Base-by-base conservation (phyloP, 805 yeast genomes). In the Saccharomycopsis sp. region DNA sequence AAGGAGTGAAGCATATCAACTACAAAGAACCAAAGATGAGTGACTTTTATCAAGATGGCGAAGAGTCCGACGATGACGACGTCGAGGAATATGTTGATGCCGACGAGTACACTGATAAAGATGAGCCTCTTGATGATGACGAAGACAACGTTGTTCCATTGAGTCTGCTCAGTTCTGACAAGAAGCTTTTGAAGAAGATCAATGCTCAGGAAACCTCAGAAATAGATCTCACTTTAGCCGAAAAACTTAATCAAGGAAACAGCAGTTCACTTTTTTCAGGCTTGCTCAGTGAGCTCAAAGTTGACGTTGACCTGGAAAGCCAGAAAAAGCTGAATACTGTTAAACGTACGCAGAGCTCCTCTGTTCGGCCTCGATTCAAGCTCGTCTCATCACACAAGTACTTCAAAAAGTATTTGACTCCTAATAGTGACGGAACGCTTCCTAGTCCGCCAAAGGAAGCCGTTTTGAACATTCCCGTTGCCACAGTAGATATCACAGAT, bases 41-140 rank as follows among this genome's bases (percentile, higher is more conserved):
- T 24, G 41, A 48, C 46, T 41, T 48, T 24, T 40, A 48, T 15
- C 57, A 52, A 7, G 59, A 60, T 29, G 29, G 55, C 15, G 46
- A 53, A 24, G 72, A 71, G 46, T 67, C 65, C 3, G 68, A 64
- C n/a, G 66, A 69, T 16, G 73, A 70, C 40, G 75, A 69, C 53
- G 51, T 52, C n/a, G 44, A 56, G 4, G 57, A 60, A 2, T 59
- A 40, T 9, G 18, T 58, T n/a, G 62, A 52, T n/a, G 47, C 34
- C 3, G 57, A 20, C 16, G 52, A 57, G 48, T 16, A 48, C 14
- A 12, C 8, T 21, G 41, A 34, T 9, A 15, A 15, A 48, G 23
- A 50, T 7, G 18, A 48, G 20, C 21, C 20, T 5, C 34, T 9
- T 34, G 9, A 16, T 48, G 46, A 8, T 37, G 51, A 40, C 20